Base-by-base conservation (phyloP, 257 asterid genomes). In the Parsonsia alboflavescens region DNA sequence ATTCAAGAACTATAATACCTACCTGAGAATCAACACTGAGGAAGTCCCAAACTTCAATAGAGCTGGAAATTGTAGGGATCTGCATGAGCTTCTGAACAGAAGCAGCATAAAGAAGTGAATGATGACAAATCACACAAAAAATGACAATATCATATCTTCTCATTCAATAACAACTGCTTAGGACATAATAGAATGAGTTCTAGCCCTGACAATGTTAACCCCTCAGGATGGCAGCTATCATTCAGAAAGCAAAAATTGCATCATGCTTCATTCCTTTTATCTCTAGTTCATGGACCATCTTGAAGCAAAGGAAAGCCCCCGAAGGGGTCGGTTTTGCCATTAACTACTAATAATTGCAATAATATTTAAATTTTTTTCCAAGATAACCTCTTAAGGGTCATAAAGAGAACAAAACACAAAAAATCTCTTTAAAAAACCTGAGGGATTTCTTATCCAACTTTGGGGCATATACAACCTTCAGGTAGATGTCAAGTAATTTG, bases 21-120 rank as follows among this genome's bases (percentile, higher is more conserved):
- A 92, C 98, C 99, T 95, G 99, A 84, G 99, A 95, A 88, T 95
- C 98, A 70, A 95, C 96, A 73, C 96, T 95, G 63, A 90, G 97
- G 85, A 95, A 95, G 86, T 95, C 98, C 99, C 99, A 95, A 74
- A 92, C 93, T 87, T 95, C 99, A 73, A 95, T 90, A 48, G 98
- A 89, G 79, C 89, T 78, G 61, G 98, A 95, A 84, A 92, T 86
- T 74, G 89, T 84, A 12, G 98, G 96, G 77, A 92, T 90, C 88
- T 84, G 95, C 88, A 95, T 82, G 84, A 95, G 96, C 66, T 87
- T 89, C 99, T 95, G 93, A 62, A 59, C 6, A 68, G 44, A 61
- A 77, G 72, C 81, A 84, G 67, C 75, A 76, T 41, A 78, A 67
- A 22, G 33, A 28, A 26, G 67, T 64, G 13, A 64, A 58, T 45